phyloP scores from a whole-genome alignment of 257 asterid genomes.

The Plantago ovata region DNA sequence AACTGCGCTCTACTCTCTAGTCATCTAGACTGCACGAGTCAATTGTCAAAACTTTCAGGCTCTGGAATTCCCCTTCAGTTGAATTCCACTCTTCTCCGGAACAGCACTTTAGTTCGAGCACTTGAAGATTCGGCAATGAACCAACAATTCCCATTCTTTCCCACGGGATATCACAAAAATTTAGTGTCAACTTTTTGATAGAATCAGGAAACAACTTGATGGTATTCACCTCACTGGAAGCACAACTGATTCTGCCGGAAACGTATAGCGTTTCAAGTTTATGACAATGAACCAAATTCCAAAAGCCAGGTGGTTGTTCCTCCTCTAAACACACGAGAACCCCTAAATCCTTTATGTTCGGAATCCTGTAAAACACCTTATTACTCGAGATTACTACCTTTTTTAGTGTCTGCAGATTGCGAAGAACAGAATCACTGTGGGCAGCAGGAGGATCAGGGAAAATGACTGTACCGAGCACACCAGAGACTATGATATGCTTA shows the following conservation, averaged over 20 bases:
- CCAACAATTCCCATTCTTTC: conserved; percentile 7
- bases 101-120: background rate
- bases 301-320: background rate
- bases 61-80: too few relatives aligned
- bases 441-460: conserved; percentile 3
- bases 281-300: conserved; percentile 5
- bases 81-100: too few relatives aligned
- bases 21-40: too few relatives aligned
- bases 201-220: background rate
- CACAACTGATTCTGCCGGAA: background rate
- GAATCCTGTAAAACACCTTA: conserved; percentile 5
- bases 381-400: background rate
- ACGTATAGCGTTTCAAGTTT: conserved; percentile 13
- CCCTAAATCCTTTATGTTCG: conserved; percentile 11
- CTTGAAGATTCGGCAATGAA: conserved; percentile 9
- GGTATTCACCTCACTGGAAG: too few relatives aligned
- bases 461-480: background rate
- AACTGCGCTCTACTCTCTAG: too few relatives aligned
- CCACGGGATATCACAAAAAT: background rate
- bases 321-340: background rate
- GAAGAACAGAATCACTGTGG: background rate
- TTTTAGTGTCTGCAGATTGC: conserved; percentile 3
- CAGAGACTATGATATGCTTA: background rate
- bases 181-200: conserved; percentile 14
- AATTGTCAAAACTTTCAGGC: too few relatives aligned